Conservation (phyloP, 306 rosid species). For the Fragaria vesca region DNA sequence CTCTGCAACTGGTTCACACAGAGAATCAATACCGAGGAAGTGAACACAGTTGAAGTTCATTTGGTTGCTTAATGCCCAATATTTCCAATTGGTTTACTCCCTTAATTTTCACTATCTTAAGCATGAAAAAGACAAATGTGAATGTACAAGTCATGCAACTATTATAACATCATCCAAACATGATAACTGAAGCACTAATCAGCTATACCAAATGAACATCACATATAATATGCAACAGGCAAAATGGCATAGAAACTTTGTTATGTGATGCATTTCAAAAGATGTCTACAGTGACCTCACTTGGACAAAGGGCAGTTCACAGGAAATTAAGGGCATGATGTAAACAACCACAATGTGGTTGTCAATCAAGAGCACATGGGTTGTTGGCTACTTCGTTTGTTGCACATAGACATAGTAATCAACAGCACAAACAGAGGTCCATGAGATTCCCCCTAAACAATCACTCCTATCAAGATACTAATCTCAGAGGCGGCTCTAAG, state of each 20-base stretch:
- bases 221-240: not conserved
- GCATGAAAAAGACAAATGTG: not conserved
- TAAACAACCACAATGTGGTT: constrained; percentile 24
- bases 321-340: constrained; percentile 17
- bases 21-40: not conserved
- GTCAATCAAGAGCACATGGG: constrained; percentile 44
- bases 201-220: not conserved
- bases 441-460: constrained; percentile 42
- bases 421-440: constrained; percentile 32
- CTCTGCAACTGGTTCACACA: constrained; percentile 34
- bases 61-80: not conserved
- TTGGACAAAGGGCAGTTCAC: constrained; percentile 14
- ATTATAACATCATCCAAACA: not conserved
- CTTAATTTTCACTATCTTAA: not conserved
- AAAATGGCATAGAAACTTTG: not conserved
- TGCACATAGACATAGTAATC: not conserved
- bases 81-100: not conserved
- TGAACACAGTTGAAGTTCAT: not conserved
- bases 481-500: constrained; percentile 27
- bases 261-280: not conserved
- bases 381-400: constrained; percentile 20
- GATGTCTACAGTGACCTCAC: constrained; percentile 8
- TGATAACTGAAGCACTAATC: not conserved
- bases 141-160: constrained; percentile 11
- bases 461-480: constrained; percentile 44